Evolutionary conservation across 164 flowering plant genomes (phyloP).

Genomic region (grape (Vitis vinifera)): ASM3070453v1 NC_081814.1:7697001-7697500

Average conservation of each 20-base stretch:
- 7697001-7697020: constrained; percentile 10
- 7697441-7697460: not conserved
- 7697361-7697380: no score
- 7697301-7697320: not conserved
- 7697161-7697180: no score
- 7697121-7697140: not conserved
- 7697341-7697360: not conserved
- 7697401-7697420: not conserved
- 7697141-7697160: no score
- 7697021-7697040: not conserved
- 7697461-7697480: no score
- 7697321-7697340: not conserved
- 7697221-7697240: not conserved
- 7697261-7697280: constrained; percentile 1
- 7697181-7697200: constrained; percentile 49
- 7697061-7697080: constrained; percentile 35
- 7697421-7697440: not conserved
- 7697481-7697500: no score
- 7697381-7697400: no score
- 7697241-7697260: not conserved
- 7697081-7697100: constrained; percentile 51
- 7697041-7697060: not conserved
- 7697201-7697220: constrained; percentile 50
- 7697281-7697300: not conserved
- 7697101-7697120: constrained; percentile 39